Percentiles rank a stretch among this genome's conserved stretches.
phyloP scores from a whole-genome alignment of 192 early-diverging fungal species.

The Coemansia sp. region DNA sequence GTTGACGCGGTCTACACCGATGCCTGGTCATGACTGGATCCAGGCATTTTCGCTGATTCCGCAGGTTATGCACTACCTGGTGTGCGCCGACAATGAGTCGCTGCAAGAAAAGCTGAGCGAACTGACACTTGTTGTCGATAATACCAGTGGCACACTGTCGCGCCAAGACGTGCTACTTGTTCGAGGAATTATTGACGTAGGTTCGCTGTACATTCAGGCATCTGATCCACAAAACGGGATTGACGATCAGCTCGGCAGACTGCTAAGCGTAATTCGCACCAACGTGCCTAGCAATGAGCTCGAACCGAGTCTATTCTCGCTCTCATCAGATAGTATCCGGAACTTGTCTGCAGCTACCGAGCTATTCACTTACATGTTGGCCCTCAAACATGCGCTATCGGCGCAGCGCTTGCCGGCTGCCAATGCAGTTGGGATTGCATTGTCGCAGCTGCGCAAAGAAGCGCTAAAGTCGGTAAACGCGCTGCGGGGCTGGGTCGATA shows the following conservation, averaged over 20 bases:
- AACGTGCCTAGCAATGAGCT: slow-evolving; percentile 11
- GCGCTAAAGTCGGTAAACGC: slow-evolving; percentile 18
- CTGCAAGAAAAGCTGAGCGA: slow-evolving; percentile 15
- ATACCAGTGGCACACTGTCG: slow-evolving; percentile 14
- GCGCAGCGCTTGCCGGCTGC: slow-evolving; percentile 25
- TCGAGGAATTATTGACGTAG: slow-evolving; percentile 24
- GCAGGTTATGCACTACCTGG: slow-evolving; percentile 47
- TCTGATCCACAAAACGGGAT: slow-evolving; percentile 8
- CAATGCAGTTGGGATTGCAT: slow-evolving; percentile 13
- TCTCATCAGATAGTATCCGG: slow-evolving; percentile 19
- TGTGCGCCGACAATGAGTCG: slow-evolving; percentile 16
- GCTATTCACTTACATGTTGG: slow-evolving; percentile 31
- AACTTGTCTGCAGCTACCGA: slow-evolving; percentile 24
- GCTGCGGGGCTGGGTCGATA: slow-evolving; percentile 24
- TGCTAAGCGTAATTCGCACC: slow-evolving; percentile 16
- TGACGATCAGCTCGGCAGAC: slow-evolving; percentile 19
- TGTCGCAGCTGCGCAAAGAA: slow-evolving; percentile 35
- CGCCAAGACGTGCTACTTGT: slow-evolving; percentile 22
- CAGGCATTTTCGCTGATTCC: slow-evolving; percentile 32
- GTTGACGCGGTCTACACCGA: slow-evolving; percentile 36
- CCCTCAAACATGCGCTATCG: slow-evolving; percentile 20
- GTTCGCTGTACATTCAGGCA: slow-evolving; percentile 20
- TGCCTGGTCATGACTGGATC: slow-evolving; percentile 29
- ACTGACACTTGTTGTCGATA: slow-evolving; percentile 10
- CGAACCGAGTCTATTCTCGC: slow-evolving; percentile 1